Evolutionary conservation across 2,329 filamentous ascomycete species (phyloP).

Genomic region (Penicillium oxalicum): DNA sequence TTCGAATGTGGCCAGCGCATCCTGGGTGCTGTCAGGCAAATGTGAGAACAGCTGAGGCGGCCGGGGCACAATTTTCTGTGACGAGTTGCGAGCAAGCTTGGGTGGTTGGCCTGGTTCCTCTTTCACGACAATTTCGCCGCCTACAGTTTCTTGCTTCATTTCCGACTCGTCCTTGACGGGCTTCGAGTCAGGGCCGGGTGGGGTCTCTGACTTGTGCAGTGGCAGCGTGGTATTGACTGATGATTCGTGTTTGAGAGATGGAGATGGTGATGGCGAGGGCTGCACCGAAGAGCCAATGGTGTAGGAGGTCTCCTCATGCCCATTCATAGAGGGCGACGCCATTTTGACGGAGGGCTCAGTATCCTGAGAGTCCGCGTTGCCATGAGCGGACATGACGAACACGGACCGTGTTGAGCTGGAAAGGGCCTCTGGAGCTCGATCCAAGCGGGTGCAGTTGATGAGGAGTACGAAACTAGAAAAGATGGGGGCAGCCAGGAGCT

Average conservation of each 20-base stretch:
- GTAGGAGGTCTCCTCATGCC: constrained; percentile 13
- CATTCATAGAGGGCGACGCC: constrained; percentile 23
- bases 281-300: constrained; percentile 17
- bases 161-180: constrained; percentile 4
- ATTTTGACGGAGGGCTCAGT: constrained; percentile 28
- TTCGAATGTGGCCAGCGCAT: constrained; percentile 71
- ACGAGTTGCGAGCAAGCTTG: constrained; percentile 67
- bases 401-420: constrained; percentile 20
- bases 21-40: constrained; percentile 69
- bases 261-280: constrained; percentile 14
- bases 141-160: constrained; percentile 49
- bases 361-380: constrained; percentile 37
- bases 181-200: constrained; percentile 12
- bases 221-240: constrained; percentile 6
- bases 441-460: not conserved
- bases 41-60: constrained; percentile 64
- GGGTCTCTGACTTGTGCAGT: not conserved
- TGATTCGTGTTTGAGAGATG: constrained; percentile 15
- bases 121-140: constrained; percentile 58
- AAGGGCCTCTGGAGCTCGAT: constrained; percentile 3
- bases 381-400: constrained; percentile 40
- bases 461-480: not conserved
- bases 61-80: constrained; percentile 61
- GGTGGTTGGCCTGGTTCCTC: constrained; percentile 60
- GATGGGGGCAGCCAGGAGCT: not conserved